Base-by-base conservation (phyloP, 225 moss, liverwort and hornwort species). In the Takakia lepidozioides region DNA sequence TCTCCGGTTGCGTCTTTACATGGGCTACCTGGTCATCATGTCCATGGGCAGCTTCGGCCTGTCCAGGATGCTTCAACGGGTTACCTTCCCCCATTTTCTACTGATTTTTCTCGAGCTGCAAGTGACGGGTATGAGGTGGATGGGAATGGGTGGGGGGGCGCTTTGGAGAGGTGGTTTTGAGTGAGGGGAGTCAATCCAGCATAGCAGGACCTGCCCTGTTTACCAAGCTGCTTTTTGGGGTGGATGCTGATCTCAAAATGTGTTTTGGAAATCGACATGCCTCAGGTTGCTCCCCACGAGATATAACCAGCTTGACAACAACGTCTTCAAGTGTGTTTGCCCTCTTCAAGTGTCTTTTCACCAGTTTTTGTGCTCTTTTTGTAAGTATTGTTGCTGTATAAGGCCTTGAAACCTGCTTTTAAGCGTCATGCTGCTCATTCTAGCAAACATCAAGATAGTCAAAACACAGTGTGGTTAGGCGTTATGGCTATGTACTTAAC, bases 151-250 rank as follows among this genome's bases (percentile, higher is more conserved):
- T 62, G 67, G 35, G 70, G 14, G 42, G 75, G 64, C 53, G 58
- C 28, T 51, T 55, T 73, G 22, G 74, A 70, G 46, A 63, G 70
- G 54, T 74, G 80, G 80, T 70, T 80, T 49, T 68, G 72, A 43
- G 58, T 51, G 22, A 69, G 69, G 46, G 78, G 70, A 18, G 53
- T 60, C 69, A 69, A 49, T 48, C 56, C 32, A 70, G 74, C 60
- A 57, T 57, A 1, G 46, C 67, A 56, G 66, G 70, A 24, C 22
- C 45, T 21, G 9, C 27, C 7, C 29, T 19, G 5, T 5, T 43
- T 13, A 21, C 10, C 15, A 29, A 45, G 57, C 74, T 38, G 47
- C 59, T 60, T 27, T 43, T 74, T 27, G 67, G 67, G 60, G 53
- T 70, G 30, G 74, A 78, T 26, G 74, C 66, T 58, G 74, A 80